Evolutionary conservation across 1,284 basidiomycete genomes (phyloP).

Genomic region (Sanghuangporus sanghuang): DNA sequence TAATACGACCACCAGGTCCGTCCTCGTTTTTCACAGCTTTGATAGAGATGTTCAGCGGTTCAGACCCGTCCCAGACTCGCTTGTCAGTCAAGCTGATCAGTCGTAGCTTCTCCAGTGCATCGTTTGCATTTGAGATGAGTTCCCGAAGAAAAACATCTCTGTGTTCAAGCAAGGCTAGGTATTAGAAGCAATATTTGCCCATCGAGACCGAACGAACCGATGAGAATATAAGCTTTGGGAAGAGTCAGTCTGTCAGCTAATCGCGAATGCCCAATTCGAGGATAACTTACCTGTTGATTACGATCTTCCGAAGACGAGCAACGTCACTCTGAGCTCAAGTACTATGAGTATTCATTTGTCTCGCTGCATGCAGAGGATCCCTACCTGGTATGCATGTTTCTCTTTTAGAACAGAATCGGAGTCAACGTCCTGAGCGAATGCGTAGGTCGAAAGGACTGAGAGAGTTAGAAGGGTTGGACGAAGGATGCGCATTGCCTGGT

Average conservation of each 20-base stretch:
- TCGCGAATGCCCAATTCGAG: background rate
- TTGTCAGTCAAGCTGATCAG: slow-evolving; percentile 81
- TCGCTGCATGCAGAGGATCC: slow-evolving; percentile 20
- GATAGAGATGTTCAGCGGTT: slow-evolving; percentile 83
- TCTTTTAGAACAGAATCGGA: slow-evolving; percentile 38
- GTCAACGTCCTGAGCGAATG: slow-evolving; percentile 47
- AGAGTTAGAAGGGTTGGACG: slow-evolving; percentile 47
- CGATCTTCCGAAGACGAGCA: slow-evolving; percentile 83
- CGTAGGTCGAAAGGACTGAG: slow-evolving; percentile 42
- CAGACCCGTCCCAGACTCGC: slow-evolving; percentile 59
- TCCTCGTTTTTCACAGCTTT: slow-evolving; percentile 65
- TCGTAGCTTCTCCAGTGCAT: slow-evolving; percentile 91
- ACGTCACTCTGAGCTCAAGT: slow-evolving; percentile 74
- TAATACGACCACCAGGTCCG: slow-evolving; percentile 63
- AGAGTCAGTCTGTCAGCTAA: slow-evolving; percentile 7
- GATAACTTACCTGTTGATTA: slow-evolving; percentile 71
- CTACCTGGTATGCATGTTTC: slow-evolving; percentile 78
- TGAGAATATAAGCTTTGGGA: slow-evolving; percentile 69
- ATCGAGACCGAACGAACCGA: slow-evolving; percentile 38
- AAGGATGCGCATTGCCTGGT: slow-evolving; percentile 53
- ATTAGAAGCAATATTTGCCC: slow-evolving; percentile 5
- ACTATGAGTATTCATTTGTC: slow-evolving; percentile 2
- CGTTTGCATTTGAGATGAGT: slow-evolving; percentile 90
- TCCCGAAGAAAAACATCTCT: slow-evolving; percentile 94
- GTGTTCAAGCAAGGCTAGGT: slow-evolving; percentile 13